phyloP scores from a whole-genome alignment of 139 green algal species.

The Chlorella sp. region DNA sequence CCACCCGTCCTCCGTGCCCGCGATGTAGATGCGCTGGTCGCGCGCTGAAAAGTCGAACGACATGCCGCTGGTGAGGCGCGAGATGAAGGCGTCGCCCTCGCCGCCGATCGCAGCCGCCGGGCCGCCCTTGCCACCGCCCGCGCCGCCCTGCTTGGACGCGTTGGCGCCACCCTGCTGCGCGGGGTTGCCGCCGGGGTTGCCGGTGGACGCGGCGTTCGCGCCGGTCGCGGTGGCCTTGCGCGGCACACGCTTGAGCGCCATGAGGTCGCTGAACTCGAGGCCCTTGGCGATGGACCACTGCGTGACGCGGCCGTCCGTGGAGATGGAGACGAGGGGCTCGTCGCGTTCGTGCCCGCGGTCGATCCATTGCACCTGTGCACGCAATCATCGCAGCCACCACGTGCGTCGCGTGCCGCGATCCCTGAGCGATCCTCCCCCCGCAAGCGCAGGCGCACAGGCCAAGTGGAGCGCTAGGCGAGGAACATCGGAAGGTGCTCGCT shows the following conservation, averaged over 20 bases:
- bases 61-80: constrained; percentile 62
- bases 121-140: background rate
- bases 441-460: no score
- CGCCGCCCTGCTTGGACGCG: constrained; percentile 2
- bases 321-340: constrained; percentile 78
- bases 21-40: constrained; percentile 65
- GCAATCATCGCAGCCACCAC: background rate
- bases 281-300: constrained; percentile 76
- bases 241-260: constrained; percentile 69
- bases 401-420: no score
- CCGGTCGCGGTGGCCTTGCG: constrained; percentile 16
- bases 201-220: background rate
- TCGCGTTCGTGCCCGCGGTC: constrained; percentile 58
- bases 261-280: constrained; percentile 73
- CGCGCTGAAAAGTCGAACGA: constrained; percentile 71
- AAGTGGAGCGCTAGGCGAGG: no score
- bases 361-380: constrained; percentile 55
- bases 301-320: constrained; percentile 76
- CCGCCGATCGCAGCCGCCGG: background rate
- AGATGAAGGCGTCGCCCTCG: constrained; percentile 70
- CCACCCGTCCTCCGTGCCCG: constrained; percentile 74
- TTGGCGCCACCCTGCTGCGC: background rate
- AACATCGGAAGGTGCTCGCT: no score
- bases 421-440: no score
- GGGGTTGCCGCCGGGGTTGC: background rate